These are phyloP conservation scores for Colletotrichum sp. DNA, from an alignment of 2,329 filamentous ascomycete species.

Conservation along the genomic window DNA sequence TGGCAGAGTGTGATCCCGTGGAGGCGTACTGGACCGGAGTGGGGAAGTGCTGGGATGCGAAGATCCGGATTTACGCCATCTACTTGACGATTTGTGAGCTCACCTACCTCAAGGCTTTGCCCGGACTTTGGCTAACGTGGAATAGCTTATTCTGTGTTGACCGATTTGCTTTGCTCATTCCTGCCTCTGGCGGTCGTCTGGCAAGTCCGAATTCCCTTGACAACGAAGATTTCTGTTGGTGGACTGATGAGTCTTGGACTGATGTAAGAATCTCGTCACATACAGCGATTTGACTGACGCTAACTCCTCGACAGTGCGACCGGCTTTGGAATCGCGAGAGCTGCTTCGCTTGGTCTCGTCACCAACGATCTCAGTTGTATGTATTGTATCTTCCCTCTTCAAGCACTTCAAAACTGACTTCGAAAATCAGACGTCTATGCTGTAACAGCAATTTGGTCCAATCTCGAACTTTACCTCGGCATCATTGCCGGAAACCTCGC, in stretches of 20 bases:
- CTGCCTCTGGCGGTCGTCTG: conserved; percentile 36
- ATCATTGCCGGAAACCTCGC: conserved; percentile 38
- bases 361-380: conserved; percentile 30
- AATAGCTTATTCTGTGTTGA: conserved; percentile 29
- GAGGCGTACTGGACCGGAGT: conserved; percentile 35
- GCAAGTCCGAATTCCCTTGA: conserved; percentile 33
- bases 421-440: conserved; percentile 32
- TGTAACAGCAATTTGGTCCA: conserved; percentile 42
- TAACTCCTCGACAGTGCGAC: conserved; percentile 24
- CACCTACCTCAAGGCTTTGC: accelerated
- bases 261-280: conserved; percentile 18
- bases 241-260: conserved; percentile 36
- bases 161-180: conserved; percentile 29
- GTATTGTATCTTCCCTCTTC: not conserved
- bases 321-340: conserved; percentile 29
- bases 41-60: conserved; percentile 33
- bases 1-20: conserved; percentile 36
- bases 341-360: conserved; percentile 26
- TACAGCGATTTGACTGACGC: not conserved
- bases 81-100: conserved; percentile 34
- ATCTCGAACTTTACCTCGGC: conserved; percentile 41
- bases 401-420: not conserved
- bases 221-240: conserved; percentile 34
- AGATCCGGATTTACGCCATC: conserved; percentile 36
- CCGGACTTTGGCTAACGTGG: not conserved